Base-by-base conservation (phyloP, 192 early-diverging fungal genomes). In the Umbelopsis vinacea region DNA sequence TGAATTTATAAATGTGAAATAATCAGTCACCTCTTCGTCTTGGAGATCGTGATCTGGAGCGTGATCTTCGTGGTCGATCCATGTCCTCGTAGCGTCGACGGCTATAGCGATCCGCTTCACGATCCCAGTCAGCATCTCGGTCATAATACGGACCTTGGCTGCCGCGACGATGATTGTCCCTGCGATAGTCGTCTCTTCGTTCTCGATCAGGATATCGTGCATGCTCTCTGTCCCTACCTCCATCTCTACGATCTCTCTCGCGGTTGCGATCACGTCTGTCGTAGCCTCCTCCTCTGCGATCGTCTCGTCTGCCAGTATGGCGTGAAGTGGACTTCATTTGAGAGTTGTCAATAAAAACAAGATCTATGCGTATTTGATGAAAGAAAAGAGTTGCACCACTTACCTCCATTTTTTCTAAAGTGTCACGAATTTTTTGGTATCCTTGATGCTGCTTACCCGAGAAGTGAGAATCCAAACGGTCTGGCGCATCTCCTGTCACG, bases 391-490 rank as follows among this genome's bases (percentile, higher is more conserved):
- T n/a, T 35, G 8, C 26, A 17, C 46, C 68, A 74, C 70, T 72
- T 80, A 82, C 77, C 71, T 86, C 85, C 73, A 82, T 83, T 68
- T 92, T 89, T 71, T 92, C 89, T 48, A 90, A 81, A 17, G 92
- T 90, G 57, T 90, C 86, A 60, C 92, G 87, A 50, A 95, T 92
- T 52, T 86, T 88, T 23, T 90, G 81, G 75, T 94, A 95, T 3
- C 94, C 94, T 63, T 87, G 84, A 76, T 95, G 94, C 77, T 95
- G 94, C 74, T 94, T 94, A 37, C 94, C 94, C 43, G 91, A 87
- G 45, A 90, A 84, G 78, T 95, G 94, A 37, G 93, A 92, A 70
- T 92, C 91, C 75, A 93, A 82, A 14, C 92, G 81, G 73, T 93
- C 90, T n/a, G 91, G 86, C 21, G 92, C 88, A 72, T 95, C 94